Evolutionary conservation across 225 moss, liverwort and hornwort species (phyloP).

Genomic region (Antitrichia curtipendula): DNA sequence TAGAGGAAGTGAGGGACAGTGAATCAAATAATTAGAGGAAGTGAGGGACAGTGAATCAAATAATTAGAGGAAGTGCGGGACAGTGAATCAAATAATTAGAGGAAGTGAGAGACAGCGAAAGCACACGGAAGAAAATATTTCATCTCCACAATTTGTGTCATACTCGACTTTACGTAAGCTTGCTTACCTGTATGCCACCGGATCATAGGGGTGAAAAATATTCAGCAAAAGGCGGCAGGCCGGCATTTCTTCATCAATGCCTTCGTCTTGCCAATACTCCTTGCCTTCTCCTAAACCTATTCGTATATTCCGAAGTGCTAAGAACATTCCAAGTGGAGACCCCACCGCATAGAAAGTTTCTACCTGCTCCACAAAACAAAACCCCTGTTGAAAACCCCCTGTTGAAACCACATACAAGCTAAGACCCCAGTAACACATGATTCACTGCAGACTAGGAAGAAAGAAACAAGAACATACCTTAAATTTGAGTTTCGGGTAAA

Average conservation of each 20-base stretch:
- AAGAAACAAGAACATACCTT: slow-evolving; percentile 27
- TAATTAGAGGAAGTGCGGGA: not conserved
- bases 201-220: slow-evolving; percentile 97
- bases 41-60: not conserved
- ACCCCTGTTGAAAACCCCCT: not conserved
- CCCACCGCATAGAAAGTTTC: slow-evolving; percentile 98
- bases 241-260: slow-evolving; percentile 94
- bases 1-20: not conserved
- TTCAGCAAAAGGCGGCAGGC: slow-evolving; percentile 89
- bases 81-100: not conserved
- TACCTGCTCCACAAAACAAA: slow-evolving; percentile 43
- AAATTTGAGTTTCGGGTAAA: slow-evolving; percentile 85
- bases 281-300: slow-evolving; percentile 76
- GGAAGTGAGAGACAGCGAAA: not conserved
- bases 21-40: not conserved
- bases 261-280: slow-evolving; percentile 94
- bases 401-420: not conserved
- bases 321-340: slow-evolving; percentile 93
- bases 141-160: not conserved
- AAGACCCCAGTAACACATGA: not conserved
- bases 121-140: not conserved
- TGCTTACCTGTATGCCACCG: slow-evolving; percentile 86
- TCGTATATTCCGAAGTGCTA: slow-evolving; percentile 91
- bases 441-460: not conserved
- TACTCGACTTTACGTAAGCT: not conserved